A percentile compares a stretch with the other conserved stretches of the same genome.
Evolutionary conservation across 352 stramenopile genomes (phyloP).

Genomic region (Thalassiosira mediterranea): DNA sequence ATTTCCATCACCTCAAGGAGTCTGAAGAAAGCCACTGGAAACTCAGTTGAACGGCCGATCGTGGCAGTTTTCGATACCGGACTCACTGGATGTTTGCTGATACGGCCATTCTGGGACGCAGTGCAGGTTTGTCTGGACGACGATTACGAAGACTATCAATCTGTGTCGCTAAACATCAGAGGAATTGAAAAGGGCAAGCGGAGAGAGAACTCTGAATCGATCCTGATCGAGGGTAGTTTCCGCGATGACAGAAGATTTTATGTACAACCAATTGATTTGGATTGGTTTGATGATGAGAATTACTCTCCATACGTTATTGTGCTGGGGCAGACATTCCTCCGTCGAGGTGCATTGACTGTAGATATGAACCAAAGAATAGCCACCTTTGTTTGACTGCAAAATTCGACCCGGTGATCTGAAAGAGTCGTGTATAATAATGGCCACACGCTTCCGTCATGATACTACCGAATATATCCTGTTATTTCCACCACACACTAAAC

Average conservation of each 20-base stretch:
- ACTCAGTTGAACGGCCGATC: too few relatives aligned
- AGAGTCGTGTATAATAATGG: too few relatives aligned
- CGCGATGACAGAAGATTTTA: conserved; percentile 46
- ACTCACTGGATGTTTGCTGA: conserved; percentile 47
- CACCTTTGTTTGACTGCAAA: conserved; percentile 28
- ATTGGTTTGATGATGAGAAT: conserved; percentile 53
- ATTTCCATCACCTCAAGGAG: conserved; percentile 12
- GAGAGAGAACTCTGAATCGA: conserved; percentile 12
- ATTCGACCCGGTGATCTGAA: too few relatives aligned
- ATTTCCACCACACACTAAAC: too few relatives aligned
- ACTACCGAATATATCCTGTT: too few relatives aligned
- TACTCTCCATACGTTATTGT: conserved; percentile 49
- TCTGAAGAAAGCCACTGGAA: too few relatives aligned
- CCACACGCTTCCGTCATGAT: too few relatives aligned
- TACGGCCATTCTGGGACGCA: conserved; percentile 44
- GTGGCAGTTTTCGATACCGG: conserved; percentile 57
- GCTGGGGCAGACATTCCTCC: conserved; percentile 52
- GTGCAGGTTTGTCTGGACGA: conserved; percentile 22
- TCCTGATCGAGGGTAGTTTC: conserved; percentile 19
- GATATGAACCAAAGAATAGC: conserved; percentile 41
- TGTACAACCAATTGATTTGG: conserved; percentile 46
- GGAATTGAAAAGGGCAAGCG: not conserved
- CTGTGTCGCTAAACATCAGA: conserved; percentile 23
- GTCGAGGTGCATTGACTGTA: conserved; percentile 42
- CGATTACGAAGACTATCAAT: not conserved